Base-by-base conservation (phyloP, 2,329 filamentous ascomycete genomes). In the Tolypocladium sp. region DNA sequence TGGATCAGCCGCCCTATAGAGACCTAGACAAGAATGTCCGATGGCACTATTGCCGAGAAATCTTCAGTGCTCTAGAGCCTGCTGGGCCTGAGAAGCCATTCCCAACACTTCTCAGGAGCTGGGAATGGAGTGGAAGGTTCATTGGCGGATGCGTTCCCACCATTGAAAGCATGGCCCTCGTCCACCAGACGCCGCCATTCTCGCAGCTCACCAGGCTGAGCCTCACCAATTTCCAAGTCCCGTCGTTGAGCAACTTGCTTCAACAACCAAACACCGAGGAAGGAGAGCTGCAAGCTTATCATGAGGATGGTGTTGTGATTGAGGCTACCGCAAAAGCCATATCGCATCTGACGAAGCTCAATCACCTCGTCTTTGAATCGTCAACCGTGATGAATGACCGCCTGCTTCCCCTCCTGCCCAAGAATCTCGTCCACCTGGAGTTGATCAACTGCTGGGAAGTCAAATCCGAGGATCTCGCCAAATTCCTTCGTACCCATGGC, bases 371-470 rank as follows among this genome's bases (percentile, higher is more conserved):
- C 1, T 86, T 97, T 63, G 85, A 92, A 67, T 88, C 87, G 9
- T 95, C 88, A 51, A 87, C 86, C 3, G 78, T 90, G 40, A 81
- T 91, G 60, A 89, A 89, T 67, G 81, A 85, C 9, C 77, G 79
- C 10, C 78, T 95, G 22, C 76, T 96, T n/a, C 79, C 82, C 1
- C 76, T 83, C 4, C 74, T 97, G 8, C 91, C 92, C 1, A 78
- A 75, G 13, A 81, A 77, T 4, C 77, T 97, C 25, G 75, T 80
- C 53, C 82, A 83, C 53, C 78, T 97, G 4, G 88, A 88, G 63
- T 77, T 97, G 20, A 84, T 86, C 63, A 93, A 94, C 65, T 97
- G 92, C 68, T 87, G 87, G 74, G 84, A 89, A 62, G 74, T 96
- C 12, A 85, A 80, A 5, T 88, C 90, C 1, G 79, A 85, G 4